These are phyloP conservation scores for Pneumocystis sp. DNA, from an alignment of 1,139 yeast genomes.

Conservation along the genomic window DNA sequence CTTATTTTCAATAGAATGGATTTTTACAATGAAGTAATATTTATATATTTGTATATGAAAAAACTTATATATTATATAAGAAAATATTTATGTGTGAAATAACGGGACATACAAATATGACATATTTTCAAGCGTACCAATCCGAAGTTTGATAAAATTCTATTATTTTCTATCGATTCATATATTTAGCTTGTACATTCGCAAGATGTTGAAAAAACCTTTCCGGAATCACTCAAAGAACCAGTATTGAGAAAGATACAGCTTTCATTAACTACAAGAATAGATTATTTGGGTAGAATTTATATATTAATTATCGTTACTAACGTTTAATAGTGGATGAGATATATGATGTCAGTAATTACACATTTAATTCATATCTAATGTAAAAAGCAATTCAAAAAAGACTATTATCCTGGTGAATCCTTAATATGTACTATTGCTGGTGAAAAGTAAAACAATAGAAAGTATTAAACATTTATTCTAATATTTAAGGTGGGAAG, in stretches of 20 bases:
- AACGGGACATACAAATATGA: conserved; percentile 82
- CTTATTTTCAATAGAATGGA: conserved; percentile 79
- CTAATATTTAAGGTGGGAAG: conserved; percentile 28
- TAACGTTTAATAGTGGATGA: conserved; percentile 3
- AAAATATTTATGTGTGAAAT: conserved; percentile 70
- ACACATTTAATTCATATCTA: conserved; percentile 18
- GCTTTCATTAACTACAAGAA: conserved; percentile 66
- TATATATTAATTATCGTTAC: conserved; percentile 27
- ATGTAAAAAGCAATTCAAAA: conserved; percentile 42
- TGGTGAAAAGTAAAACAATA: background rate
- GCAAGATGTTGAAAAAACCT: conserved; percentile 53
- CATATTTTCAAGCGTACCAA: conserved; percentile 74
- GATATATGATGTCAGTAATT: conserved; percentile 17
- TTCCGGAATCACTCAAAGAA: conserved; percentile 83
- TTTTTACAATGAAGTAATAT: conserved; percentile 19
- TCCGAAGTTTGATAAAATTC: conserved; percentile 35
- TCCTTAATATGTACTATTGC: conserved; percentile 16
- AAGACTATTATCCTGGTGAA: conserved; percentile 88
- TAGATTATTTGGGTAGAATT: conserved; percentile 76
- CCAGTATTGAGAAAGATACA: conserved; percentile 77
- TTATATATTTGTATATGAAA: conserved; percentile 18
- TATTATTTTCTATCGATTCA: background rate
- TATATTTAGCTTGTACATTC: conserved; percentile 8
- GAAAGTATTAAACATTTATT: conserved; percentile 42
- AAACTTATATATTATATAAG: conserved; percentile 33